phyloP scores from a whole-genome alignment of 164 flowering plant species.

The Piper longum region DNA sequence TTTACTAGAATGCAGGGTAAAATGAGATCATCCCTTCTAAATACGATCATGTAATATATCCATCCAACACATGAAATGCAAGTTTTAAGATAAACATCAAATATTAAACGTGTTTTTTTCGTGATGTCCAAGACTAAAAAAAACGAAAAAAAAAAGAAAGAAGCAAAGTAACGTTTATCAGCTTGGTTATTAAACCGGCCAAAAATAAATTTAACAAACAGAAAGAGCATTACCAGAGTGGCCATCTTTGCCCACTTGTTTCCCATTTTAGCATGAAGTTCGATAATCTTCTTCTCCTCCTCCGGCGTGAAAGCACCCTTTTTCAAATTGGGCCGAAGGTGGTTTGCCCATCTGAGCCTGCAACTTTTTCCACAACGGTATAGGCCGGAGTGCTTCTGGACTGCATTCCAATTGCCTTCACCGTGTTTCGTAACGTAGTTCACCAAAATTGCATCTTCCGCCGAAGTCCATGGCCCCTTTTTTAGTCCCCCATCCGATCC shows the following conservation, averaged over 20 bases:
- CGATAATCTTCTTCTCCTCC: slow-evolving; percentile 56
- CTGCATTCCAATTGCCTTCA: slow-evolving; percentile 90
- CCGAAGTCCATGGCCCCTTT: slow-evolving; percentile 87
- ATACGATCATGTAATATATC: too few relatives aligned
- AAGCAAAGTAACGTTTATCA: too few relatives aligned
- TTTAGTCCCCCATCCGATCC: slow-evolving; percentile 34
- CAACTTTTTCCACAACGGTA: slow-evolving; percentile 87
- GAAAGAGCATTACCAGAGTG: slow-evolving; percentile 38
- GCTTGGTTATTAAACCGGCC: too few relatives aligned
- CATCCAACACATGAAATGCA: too few relatives aligned
- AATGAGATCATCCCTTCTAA: too few relatives aligned
- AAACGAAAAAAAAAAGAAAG: too few relatives aligned
- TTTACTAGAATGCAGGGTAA: too few relatives aligned
- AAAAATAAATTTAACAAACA: background rate
- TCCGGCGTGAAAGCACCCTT: slow-evolving; percentile 73
- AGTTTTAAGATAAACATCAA: too few relatives aligned
- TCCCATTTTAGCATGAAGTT: slow-evolving; percentile 79
- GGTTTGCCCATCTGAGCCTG: slow-evolving; percentile 83
- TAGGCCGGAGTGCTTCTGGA: slow-evolving; percentile 71
- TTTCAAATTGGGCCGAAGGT: slow-evolving; percentile 70
- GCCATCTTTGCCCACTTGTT: slow-evolving; percentile 96
- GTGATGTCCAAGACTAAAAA: too few relatives aligned
- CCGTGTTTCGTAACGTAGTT: slow-evolving; percentile 77
- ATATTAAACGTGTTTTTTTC: too few relatives aligned
- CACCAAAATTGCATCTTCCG: slow-evolving; percentile 71